Conservation (phyloP, 805 yeast species). For the Candida methanosorbosa region DNA sequence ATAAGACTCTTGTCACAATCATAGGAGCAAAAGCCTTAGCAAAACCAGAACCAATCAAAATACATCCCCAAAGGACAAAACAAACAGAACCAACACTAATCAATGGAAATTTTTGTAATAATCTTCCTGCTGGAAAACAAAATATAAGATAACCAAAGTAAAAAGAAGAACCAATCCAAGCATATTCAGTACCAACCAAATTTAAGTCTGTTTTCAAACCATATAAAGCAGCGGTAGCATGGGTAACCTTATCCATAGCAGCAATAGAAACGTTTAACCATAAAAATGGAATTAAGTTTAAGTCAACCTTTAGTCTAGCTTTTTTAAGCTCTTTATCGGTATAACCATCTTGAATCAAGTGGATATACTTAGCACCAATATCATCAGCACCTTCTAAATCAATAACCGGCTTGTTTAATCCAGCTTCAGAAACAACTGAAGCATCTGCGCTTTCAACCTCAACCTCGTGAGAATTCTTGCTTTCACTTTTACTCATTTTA, state of each 20-base stretch:
- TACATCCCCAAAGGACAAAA: slow-evolving; percentile 27
- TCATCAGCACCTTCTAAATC: slow-evolving; percentile 5
- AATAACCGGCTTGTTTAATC: too few species aligned
- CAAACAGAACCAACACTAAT: slow-evolving; percentile 23
- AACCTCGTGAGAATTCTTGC: too few species aligned
- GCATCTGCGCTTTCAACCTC: too few species aligned
- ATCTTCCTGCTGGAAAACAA: slow-evolving; percentile 29
- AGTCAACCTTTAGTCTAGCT: slow-evolving; percentile 36
- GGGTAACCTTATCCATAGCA: slow-evolving; percentile 48
- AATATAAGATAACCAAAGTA: slow-evolving; percentile 26
- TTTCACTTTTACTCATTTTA: too few species aligned
- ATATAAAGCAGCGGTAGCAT: slow-evolving; percentile 29
- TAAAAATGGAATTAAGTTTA: slow-evolving; percentile 40
- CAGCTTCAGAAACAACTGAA: too few species aligned
- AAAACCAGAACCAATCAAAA: slow-evolving; percentile 36
- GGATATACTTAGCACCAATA: slow-evolving; percentile 12
- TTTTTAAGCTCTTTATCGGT: slow-evolving; percentile 11
- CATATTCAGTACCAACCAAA: slow-evolving; percentile 24
- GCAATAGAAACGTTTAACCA: slow-evolving; percentile 41
- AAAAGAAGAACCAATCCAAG: slow-evolving; percentile 26
- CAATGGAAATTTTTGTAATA: slow-evolving; percentile 27
- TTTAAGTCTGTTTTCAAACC: slow-evolving; percentile 29
- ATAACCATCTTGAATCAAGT: slow-evolving; percentile 11
- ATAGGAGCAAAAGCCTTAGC: slow-evolving; percentile 33
- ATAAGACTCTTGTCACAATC: slow-evolving; percentile 33